Evolutionary conservation across 306 rosid species (phyloP).

Genomic region (Astragalus membranaceus): DNA sequence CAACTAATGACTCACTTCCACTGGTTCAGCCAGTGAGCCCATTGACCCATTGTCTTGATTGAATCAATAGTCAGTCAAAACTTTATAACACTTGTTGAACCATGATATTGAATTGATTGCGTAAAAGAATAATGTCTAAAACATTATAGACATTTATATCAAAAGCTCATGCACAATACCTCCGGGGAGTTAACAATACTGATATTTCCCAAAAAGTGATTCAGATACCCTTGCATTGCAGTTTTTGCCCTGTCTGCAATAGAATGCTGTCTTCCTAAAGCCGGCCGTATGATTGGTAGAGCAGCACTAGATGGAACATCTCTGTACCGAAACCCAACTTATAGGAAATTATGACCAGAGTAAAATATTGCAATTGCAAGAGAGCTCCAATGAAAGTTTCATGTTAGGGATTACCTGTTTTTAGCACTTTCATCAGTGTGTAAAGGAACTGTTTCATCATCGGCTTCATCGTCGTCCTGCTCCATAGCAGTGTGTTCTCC

Average conservation of each 20-base stretch:
- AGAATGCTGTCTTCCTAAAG: conserved; percentile 86
- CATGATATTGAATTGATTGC: neutral
- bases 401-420: conserved; percentile 47
- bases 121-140: neutral
- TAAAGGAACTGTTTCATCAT: conserved; percentile 58
- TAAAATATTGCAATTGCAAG: neutral
- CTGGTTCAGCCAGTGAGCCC: neutral
- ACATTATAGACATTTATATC: neutral
- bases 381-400: conserved; percentile 1
- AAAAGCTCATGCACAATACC: conserved; percentile 44
- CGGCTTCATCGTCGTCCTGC: conserved; percentile 84
- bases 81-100: neutral
- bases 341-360: conserved; percentile 22
- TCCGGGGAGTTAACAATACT: conserved; percentile 90
- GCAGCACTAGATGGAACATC: conserved; percentile 99
- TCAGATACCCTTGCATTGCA: conserved; percentile 98
- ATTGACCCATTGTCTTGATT: neutral
- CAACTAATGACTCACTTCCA: neutral
- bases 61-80: neutral
- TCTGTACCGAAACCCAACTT: conserved; percentile 49
- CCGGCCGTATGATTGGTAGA: conserved; percentile 88
- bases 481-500: conserved; percentile 65
- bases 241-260: conserved; percentile 82
- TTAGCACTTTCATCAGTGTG: conserved; percentile 70
- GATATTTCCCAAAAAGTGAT: conserved; percentile 92